Percentiles rank a stretch among this genome's conserved stretches.
phyloP scores from a whole-genome alignment of 108 stramenopile genomes.

The Nitzschia sp. region DNA sequence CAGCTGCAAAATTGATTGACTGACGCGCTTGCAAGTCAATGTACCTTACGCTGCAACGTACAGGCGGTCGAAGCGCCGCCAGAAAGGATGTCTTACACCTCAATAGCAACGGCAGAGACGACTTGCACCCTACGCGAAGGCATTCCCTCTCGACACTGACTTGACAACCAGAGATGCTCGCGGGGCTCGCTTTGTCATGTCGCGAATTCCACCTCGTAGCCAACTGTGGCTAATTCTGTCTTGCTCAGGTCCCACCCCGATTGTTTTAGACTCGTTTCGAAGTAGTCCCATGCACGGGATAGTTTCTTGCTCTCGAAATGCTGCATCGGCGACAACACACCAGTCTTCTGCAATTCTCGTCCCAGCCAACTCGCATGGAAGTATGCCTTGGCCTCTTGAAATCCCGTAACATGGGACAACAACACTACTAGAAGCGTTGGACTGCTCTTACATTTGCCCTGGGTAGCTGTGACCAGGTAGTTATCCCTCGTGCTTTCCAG shows the following conservation, averaged over 20 bases:
- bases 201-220: conserved; percentile 38
- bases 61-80: too few species aligned
- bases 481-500: conserved; percentile 19
- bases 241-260: conserved; percentile 49
- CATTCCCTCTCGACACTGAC: too few species aligned
- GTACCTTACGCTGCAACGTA: too few species aligned
- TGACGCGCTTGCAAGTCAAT: too few species aligned
- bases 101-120: too few species aligned
- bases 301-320: conserved; percentile 24
- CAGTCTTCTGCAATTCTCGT: conserved; percentile 5
- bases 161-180: too few species aligned
- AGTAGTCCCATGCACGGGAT: conserved; percentile 27
- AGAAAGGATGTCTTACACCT: too few species aligned
- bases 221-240: conserved; percentile 33
- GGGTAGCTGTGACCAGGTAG: conserved; percentile 29
- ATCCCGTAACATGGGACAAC: conserved; percentile 32
- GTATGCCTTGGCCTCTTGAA: conserved; percentile 64
- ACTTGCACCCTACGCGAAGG: too few species aligned
- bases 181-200: too few species aligned
- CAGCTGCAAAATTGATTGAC: too few species aligned
- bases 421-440: conserved; percentile 50
- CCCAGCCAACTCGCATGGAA: conserved; percentile 55
- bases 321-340: background rate
- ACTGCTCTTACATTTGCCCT: conserved; percentile 8
- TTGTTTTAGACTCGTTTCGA: conserved; percentile 10